Evolutionary conservation across 768 basidiomycete genomes (phyloP).

Genomic region (Crassisporium funariophilum): DNA sequence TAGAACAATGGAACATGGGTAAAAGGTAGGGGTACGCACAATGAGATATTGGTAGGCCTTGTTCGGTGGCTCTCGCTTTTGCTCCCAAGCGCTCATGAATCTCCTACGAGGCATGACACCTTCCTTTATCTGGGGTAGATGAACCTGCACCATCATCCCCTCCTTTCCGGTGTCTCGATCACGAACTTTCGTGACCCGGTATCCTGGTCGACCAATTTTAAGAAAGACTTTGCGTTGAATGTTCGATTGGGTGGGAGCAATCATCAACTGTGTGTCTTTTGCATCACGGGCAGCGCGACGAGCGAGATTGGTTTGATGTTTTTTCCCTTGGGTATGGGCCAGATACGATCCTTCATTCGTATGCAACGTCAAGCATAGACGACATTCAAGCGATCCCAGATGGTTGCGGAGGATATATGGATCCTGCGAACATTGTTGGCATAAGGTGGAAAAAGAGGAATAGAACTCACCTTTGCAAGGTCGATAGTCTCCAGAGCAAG

Average conservation of each 20-base stretch:
- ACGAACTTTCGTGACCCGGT: conserved; percentile 95
- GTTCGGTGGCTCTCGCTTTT: conserved; percentile 92
- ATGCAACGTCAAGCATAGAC: conserved; percentile 94
- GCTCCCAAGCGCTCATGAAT: conserved; percentile 99
- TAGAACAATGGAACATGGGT: neutral
- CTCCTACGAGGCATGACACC: conserved; percentile 83
- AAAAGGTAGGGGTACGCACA: conserved; percentile 50
- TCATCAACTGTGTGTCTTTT: conserved; percentile 90
- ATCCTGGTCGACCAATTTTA: conserved; percentile 95
- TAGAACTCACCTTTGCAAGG: conserved; percentile 78
- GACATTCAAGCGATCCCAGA: conserved; percentile 97
- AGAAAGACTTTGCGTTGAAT: conserved; percentile 93
- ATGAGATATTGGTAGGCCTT: conserved; percentile 97
- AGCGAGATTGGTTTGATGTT: conserved; percentile 98
- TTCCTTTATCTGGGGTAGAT: conserved; percentile 90
- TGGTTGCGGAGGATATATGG: conserved; percentile 99
- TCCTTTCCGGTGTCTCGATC: conserved; percentile 90
- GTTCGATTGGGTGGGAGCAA: conserved; percentile 76
- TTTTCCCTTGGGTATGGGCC: conserved; percentile 99
- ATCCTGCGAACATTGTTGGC: conserved; percentile 57
- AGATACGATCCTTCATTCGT: conserved; percentile 99
- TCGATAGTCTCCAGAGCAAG: conserved; percentile 97
- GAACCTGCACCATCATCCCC: conserved; percentile 97
- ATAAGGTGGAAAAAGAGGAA: conserved; percentile 8
- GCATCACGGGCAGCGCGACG: conserved; percentile 96